These are phyloP conservation scores for Solanum verrucosum DNA, from an alignment of 257 asterid species.

Conservation along the genomic window DNA sequence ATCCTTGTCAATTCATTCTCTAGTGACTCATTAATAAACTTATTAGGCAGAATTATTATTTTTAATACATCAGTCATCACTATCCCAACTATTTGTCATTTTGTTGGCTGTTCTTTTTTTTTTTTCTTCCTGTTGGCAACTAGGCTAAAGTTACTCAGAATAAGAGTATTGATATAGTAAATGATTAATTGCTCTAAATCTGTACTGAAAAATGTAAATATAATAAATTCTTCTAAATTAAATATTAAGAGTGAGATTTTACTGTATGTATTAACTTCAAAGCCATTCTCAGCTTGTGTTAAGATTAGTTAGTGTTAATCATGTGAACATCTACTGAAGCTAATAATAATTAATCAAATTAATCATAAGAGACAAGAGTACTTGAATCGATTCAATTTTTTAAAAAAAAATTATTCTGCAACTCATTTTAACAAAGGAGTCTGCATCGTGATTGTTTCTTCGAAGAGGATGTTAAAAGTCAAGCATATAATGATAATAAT, in stretches of 20 bases:
- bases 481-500: slow-evolving; percentile 3
- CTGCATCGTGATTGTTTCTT: background rate
- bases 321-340: background rate
- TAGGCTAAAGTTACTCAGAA: background rate
- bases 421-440: background rate
- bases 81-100: background rate
- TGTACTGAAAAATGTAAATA: background rate
- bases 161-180: background rate
- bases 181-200: background rate
- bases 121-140: background rate
- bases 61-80: background rate
- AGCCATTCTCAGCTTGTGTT: background rate
- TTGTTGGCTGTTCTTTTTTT: background rate
- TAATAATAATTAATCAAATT: background rate
- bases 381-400: background rate
- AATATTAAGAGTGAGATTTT: background rate
- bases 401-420: background rate
- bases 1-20: background rate
- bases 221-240: background rate
- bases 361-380: background rate
- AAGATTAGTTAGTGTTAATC: background rate
- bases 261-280: background rate
- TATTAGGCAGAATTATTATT: background rate
- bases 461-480: background rate
- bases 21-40: background rate